Evolutionary conservation across 371 early-diverging fungal species (phyloP).

Genomic region (Basidiobolus meristosporus): DNA sequence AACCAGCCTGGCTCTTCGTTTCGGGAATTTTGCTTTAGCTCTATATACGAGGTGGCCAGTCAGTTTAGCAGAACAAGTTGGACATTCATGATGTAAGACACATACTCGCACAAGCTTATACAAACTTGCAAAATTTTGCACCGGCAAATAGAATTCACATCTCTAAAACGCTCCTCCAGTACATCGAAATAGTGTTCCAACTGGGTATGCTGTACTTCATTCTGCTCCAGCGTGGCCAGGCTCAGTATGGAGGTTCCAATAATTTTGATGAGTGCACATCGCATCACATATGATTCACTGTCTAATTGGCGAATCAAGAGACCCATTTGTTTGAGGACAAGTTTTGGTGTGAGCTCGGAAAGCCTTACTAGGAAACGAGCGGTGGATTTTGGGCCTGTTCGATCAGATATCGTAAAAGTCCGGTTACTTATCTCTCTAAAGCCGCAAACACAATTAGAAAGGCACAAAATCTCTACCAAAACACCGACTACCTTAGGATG

Average conservation of each 20-base stretch:
- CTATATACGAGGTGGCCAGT: constrained; percentile 3
- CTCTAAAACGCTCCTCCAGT: constrained; percentile 78
- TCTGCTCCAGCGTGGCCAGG: constrained; percentile 33
- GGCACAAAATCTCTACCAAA: too few species aligned
- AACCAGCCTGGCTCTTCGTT: constrained; percentile 51
- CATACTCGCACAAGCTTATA: constrained; percentile 56
- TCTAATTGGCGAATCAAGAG: constrained; percentile 65
- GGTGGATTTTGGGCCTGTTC: constrained; percentile 62
- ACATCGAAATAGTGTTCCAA: constrained; percentile 61
- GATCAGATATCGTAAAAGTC: constrained; percentile 36
- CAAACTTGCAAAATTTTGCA: constrained; percentile 75
- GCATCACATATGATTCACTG: constrained; percentile 69
- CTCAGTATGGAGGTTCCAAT: constrained; percentile 61
- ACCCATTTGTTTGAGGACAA: constrained; percentile 69
- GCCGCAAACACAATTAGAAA: too few species aligned
- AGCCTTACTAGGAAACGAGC: constrained; percentile 60
- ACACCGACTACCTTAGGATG: too few species aligned
- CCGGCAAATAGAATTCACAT: constrained; percentile 60
- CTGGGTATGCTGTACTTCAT: constrained; percentile 32
- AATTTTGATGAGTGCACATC: constrained; percentile 72
- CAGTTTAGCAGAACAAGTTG: neutral
- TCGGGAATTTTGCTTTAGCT: constrained; percentile 48
- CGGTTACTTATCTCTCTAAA: constrained; percentile 15
- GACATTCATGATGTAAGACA: neutral
- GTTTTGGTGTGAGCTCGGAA: constrained; percentile 62